Percentiles rank a stretch among this genome's conserved stretches.
phyloP scores from a whole-genome alignment of 2,329 filamentous ascomycete species.

The Beauveria varroae region DNA sequence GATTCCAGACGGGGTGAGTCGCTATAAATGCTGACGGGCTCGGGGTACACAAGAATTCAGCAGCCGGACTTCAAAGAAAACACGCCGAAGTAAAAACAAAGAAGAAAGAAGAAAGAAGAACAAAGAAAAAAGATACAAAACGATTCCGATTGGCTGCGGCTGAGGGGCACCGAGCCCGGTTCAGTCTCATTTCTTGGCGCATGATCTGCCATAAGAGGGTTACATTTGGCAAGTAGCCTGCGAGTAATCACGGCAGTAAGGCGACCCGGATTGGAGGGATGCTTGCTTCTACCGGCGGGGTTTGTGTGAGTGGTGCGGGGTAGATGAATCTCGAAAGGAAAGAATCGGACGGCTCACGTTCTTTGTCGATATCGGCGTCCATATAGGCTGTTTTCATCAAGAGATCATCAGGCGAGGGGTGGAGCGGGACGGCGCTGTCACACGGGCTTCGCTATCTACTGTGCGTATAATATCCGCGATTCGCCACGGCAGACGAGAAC shows the following conservation, averaged over 20 bases:
- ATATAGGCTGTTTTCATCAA: no score
- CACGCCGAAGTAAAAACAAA: not conserved
- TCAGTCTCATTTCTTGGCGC: not conserved
- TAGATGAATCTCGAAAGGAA: not conserved
- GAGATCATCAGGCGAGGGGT: no score
- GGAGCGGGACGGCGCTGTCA: not conserved
- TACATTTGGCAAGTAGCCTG: not conserved
- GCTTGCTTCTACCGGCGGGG: not conserved
- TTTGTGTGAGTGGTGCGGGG: not conserved
- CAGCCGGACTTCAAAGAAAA: no score
- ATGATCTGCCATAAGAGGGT: constrained; percentile 4
- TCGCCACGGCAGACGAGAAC: not conserved
- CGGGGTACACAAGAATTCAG: no score
- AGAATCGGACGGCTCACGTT: not conserved
- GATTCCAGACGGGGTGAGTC: no score
- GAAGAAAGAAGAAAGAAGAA: not conserved
- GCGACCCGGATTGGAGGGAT: not conserved
- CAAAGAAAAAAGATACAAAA: no score
- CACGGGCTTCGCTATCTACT: not conserved
- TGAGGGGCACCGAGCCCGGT: not conserved
- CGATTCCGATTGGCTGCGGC: not conserved
- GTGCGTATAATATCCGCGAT: not conserved
- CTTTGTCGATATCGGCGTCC: not conserved
- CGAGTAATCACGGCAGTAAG: not conserved
- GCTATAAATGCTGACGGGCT: not conserved